Evolutionary conservation across 331 rosid species (phyloP), one percentile per base, ranked within the genome.

Genomic region (Phaseolus coccineus): DNA sequence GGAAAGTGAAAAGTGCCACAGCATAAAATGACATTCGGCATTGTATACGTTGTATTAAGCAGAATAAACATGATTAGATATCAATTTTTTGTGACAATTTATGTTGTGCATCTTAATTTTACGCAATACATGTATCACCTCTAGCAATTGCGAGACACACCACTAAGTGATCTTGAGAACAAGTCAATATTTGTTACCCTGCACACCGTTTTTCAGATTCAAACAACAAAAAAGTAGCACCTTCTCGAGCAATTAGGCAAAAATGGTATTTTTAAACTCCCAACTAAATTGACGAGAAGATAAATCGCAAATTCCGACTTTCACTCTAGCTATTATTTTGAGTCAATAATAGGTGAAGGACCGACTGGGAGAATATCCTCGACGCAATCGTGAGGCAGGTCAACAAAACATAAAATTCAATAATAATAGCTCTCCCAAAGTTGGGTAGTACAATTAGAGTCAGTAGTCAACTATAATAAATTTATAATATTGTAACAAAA

Each of bases 361-460:
- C 22, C 22, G 22, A 40, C 62, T 55, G 28, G 12, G 27, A 12
- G 27, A 13, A 16, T 19, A 46, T 12, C 14, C 51, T 46, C 16
- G 16, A 46, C 51, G 51, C 16, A 46, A 46, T 46, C 15, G 15
- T 46, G 35, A 24, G 35, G 35, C n/a, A 5, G 5, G 22, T 67
- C 22, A 39, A 24, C 53, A 22, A 42, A 67, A 67, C 30, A 40
- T 40, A 42, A 0, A 37, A 42, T 40, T 67, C 46, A 40, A 42
- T 42, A 42, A 6, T n/a, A 40, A 24, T 42, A 19, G 13, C 35
- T 67, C 71, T 37, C 58, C 51, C 75, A 76, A 59, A 63, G 81
- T 77, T 77, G 72, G 66, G 71, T 16, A 73, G 25, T 67, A 81
- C 69, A 85, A 68, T 58, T 70, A 59, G 77, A 48, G 56, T 40